phyloP scores from a whole-genome alignment of 208 protist species.

The Trypanosoma mega region DNA sequence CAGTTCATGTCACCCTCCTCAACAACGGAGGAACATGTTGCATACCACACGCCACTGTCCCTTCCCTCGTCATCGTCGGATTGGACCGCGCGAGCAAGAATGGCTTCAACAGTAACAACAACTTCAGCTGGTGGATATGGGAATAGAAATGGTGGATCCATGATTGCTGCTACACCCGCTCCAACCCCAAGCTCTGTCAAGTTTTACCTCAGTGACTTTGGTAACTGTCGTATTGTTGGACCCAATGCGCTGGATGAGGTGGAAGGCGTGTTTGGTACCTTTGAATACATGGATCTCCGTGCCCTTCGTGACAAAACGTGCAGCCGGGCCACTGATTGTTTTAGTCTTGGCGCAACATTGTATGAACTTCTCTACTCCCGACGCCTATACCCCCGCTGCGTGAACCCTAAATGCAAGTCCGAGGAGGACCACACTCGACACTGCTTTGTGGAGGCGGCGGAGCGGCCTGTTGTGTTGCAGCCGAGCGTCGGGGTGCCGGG shows the following conservation, averaged over 20 bases:
- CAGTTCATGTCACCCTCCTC: neutral
- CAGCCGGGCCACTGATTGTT: slow-evolving; percentile 73
- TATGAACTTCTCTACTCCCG: slow-evolving; percentile 71
- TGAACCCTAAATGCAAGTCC: slow-evolving; percentile 24
- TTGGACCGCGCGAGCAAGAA: too few species aligned
- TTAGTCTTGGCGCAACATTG: slow-evolving; percentile 72
- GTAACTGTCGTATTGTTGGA: slow-evolving; percentile 80
- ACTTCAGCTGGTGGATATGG: too few species aligned
- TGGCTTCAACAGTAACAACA: slow-evolving; percentile 6
- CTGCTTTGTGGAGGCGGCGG: slow-evolving; percentile 68
- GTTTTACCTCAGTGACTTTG: slow-evolving; percentile 89
- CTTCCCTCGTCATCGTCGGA: too few species aligned
- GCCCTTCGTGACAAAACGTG: slow-evolving; percentile 68
- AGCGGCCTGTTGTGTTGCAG: slow-evolving; percentile 40
- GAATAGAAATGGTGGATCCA: too few species aligned
- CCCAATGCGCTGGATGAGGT: slow-evolving; percentile 42
- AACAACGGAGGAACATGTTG: slow-evolving; percentile 1
- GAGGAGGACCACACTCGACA: slow-evolving; percentile 70
- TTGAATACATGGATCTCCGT: slow-evolving; percentile 85
- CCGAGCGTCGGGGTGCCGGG: neutral
- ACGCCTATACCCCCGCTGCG: slow-evolving; percentile 73
- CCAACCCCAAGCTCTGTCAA: slow-evolving; percentile 36
- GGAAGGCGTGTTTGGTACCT: slow-evolving; percentile 66
- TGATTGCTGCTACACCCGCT: neutral
- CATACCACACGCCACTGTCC: neutral